These are phyloP conservation scores for Alternaria tenuissima DNA, from an alignment of 2,329 filamentous ascomycete genomes.

Conservation along the genomic window DNA sequence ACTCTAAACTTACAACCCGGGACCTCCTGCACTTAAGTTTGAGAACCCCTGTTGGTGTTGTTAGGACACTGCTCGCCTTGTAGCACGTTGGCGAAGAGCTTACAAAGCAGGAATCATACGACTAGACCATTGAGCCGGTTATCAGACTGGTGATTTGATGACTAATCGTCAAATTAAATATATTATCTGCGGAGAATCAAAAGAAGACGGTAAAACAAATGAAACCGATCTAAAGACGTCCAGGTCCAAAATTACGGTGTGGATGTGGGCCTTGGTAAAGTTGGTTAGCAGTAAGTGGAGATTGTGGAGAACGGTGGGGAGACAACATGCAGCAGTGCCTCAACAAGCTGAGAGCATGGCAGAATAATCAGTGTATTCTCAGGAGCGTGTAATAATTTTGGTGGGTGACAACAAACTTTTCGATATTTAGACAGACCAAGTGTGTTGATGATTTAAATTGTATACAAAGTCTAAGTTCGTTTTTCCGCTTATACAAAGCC, in stretches of 20 bases:
- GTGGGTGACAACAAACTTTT: no score
- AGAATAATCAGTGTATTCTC: neutral
- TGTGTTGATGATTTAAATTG: neutral
- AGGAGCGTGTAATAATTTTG: no score
- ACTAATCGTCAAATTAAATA: neutral
- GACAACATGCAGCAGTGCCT: neutral
- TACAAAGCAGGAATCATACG: constrained; percentile 39
- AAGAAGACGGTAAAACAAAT: no score
- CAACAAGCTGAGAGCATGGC: neutral
- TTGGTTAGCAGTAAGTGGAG: neutral
- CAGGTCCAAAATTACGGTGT: neutral
- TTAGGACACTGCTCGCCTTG: neutral
- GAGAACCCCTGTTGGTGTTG: neutral
- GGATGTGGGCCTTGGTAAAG: neutral
- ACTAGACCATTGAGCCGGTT: neutral
- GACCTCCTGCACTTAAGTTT: constrained; percentile 34
- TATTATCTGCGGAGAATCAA: no score
- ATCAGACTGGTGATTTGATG: neutral
- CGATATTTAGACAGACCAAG: neutral
- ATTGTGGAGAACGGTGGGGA: constrained; percentile 4
- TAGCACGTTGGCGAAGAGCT: neutral
- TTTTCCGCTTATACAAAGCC: constrained; percentile 26
- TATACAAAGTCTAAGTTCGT: constrained; percentile 4
- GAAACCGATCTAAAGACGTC: no score
- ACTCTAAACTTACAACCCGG: constrained; percentile 22